These are phyloP conservation scores for Cladosporium oxysporum DNA, from an alignment of 2,329 filamentous ascomycete genomes.

Conservation along the genomic window DNA sequence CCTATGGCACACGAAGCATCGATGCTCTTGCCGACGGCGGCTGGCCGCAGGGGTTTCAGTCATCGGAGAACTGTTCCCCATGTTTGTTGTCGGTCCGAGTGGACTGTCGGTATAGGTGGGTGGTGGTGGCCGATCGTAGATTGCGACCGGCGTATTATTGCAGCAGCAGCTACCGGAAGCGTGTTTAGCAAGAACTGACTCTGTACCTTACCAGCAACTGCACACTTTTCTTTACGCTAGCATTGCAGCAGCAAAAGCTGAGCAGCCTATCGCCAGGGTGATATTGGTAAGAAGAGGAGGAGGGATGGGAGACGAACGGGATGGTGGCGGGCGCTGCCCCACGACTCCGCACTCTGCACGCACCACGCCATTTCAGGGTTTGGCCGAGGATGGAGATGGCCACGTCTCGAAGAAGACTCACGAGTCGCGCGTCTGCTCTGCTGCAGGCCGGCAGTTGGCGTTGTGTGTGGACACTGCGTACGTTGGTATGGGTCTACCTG, in stretches of 20 bases:
- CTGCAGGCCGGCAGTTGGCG: neutral
- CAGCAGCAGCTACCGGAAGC: constrained; percentile 1
- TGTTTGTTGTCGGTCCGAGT: constrained; percentile 9
- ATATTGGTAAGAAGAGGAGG: constrained; percentile 2
- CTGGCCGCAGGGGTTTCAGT: neutral
- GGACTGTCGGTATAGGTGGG: constrained; percentile 4
- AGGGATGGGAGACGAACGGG: neutral
- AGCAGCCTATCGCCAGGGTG: neutral
- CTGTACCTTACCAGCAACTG: neutral
- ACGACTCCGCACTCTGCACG: constrained; percentile 9
- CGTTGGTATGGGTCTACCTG: neutral
- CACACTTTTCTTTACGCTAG: neutral
- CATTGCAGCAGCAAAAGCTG: neutral
- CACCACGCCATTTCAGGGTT: neutral
- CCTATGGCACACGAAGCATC: constrained; percentile 29
- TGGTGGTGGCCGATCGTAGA: neutral
- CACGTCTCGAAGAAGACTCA: neutral
- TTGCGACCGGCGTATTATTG: neutral
- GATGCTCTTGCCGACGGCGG: constrained; percentile 22
- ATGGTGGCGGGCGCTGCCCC: constrained; percentile 4
- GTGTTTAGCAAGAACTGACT: neutral
- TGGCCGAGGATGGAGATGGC: neutral
- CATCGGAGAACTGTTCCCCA: constrained; percentile 8
- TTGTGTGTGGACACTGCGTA: neutral
- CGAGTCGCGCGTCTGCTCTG: neutral